Percentiles rank a stretch among this genome's conserved stretches.
phyloP scores from a whole-genome alignment of 352 stramenopile genomes.

The Saprolegnia parasitica region DNA sequence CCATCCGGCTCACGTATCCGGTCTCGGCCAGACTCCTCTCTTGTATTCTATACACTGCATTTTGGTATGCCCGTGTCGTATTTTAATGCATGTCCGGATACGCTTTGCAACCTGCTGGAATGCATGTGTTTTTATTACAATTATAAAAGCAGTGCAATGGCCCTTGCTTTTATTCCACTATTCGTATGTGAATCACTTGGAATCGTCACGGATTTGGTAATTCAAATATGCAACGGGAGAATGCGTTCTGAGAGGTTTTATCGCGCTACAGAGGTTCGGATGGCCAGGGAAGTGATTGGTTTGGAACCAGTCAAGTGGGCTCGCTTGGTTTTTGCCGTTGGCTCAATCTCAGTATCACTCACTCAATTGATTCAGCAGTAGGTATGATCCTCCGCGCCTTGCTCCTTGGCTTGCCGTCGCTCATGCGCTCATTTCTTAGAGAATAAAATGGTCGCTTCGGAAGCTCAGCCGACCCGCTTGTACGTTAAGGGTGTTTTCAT shows the following conservation, averaged over 20 bases:
- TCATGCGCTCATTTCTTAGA: constrained; percentile 33
- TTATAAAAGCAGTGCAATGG: background rate
- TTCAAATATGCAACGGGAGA: background rate
- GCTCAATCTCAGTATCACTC: constrained; percentile 27
- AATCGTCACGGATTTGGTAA: no score
- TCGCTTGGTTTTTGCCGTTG: constrained; percentile 9
- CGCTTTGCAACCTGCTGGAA: background rate
- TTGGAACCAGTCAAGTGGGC: constrained; percentile 27
- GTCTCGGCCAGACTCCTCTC: background rate
- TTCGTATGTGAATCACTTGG: no score
- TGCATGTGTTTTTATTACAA: background rate
- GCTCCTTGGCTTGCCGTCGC: background rate
- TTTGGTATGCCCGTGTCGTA: background rate
- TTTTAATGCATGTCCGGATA: background rate
- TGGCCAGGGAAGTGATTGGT: constrained; percentile 28
- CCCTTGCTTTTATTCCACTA: no score
- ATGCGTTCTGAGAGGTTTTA: constrained; percentile 20
- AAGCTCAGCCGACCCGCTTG: constrained; percentile 92
- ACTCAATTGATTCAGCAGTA: constrained; percentile 32
- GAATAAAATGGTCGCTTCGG: constrained; percentile 88
- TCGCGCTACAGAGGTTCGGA: constrained; percentile 18
- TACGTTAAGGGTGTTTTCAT: constrained; percentile 99
- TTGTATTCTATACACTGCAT: background rate
- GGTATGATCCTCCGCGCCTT: constrained; percentile 8
- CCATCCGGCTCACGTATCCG: background rate